These are phyloP conservation scores for Drosera capensis DNA, from an alignment of 148 eudicot species.

Conservation along the genomic window DNA sequence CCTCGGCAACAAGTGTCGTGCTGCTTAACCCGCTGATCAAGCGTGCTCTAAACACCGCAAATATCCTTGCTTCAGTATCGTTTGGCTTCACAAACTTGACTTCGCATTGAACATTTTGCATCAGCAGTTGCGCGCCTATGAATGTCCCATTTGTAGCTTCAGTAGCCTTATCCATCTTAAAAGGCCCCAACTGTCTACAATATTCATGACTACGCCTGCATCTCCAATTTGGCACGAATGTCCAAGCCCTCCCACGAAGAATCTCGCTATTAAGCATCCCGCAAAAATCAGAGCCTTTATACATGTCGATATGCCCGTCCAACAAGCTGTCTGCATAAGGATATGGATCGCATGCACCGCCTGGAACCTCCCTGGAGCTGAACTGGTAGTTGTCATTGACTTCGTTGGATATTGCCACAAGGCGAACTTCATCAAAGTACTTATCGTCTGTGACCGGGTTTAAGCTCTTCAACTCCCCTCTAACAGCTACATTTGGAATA, in stretches of 20 bases:
- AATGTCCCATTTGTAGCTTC: conserved; percentile 65
- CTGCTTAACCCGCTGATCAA: conserved; percentile 48
- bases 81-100: conserved; percentile 10
- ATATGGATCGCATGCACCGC: conserved; percentile 58
- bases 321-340: conserved; percentile 32
- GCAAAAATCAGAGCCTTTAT: conserved; percentile 65
- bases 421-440: conserved; percentile 60
- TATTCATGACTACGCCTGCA: conserved; percentile 64
- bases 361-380: conserved; percentile 24
- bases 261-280: conserved; percentile 23
- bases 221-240: conserved; percentile 65
- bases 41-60: conserved; percentile 61
- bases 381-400: conserved; percentile 38
- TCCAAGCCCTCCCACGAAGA: conserved; percentile 27
- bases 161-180: conserved; percentile 33
- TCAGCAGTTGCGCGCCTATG: conserved; percentile 33
- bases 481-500: conserved; percentile 34
- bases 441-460: conserved; percentile 35
- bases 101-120: conserved; percentile 60
- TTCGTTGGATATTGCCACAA: conserved; percentile 34
- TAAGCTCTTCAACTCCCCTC: conserved; percentile 64
- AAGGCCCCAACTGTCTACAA: conserved; percentile 85
- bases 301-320: conserved; percentile 24
- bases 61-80: conserved; percentile 21
- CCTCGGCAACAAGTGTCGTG: conserved; percentile 78